A percentile compares a stretch with the other conserved stretches of the same genome.
phyloP scores from a whole-genome alignment of 2,329 filamentous ascomycete species.

The Neofusicoccum laricinum region DNA sequence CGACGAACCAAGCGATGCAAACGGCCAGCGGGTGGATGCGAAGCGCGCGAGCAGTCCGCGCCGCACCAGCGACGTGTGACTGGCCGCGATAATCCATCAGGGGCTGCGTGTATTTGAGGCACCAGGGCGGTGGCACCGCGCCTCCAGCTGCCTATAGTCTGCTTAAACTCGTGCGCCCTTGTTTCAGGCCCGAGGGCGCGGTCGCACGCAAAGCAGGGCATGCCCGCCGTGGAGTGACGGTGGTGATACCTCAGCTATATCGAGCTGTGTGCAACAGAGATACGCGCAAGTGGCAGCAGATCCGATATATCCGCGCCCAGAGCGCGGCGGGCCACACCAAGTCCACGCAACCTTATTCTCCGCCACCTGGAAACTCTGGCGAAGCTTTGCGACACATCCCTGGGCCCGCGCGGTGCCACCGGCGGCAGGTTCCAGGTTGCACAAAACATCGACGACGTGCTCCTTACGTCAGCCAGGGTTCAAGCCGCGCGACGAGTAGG shows the following conservation, averaged over 20 bases:
- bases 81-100: neutral
- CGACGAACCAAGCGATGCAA: slow-evolving; percentile 11
- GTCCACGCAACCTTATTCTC: slow-evolving; percentile 4
- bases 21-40: neutral
- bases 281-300: neutral
- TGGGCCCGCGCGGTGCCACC: neutral
- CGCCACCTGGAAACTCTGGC: slow-evolving; percentile 8
- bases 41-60: too few species aligned
- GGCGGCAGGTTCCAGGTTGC: slow-evolving; percentile 6
- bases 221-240: neutral
- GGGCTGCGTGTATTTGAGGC: slow-evolving; percentile 13
- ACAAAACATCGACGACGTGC: neutral
- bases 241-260: slow-evolving; percentile 13
- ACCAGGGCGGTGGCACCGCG: neutral
- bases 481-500: too few species aligned
- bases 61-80: neutral
- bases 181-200: neutral
- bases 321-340: neutral
- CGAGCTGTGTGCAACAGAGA: neutral
- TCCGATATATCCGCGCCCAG: slow-evolving; percentile 11
- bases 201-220: slow-evolving; percentile 1
- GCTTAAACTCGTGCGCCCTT: slow-evolving; percentile 2
- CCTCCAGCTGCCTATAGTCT: neutral
- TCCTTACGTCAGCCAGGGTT: slow-evolving; percentile 13
- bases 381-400: slow-evolving; percentile 10